phyloP scores from a whole-genome alignment of 2,329 filamentous ascomycete species.

The Cordyceps cicadae region DNA sequence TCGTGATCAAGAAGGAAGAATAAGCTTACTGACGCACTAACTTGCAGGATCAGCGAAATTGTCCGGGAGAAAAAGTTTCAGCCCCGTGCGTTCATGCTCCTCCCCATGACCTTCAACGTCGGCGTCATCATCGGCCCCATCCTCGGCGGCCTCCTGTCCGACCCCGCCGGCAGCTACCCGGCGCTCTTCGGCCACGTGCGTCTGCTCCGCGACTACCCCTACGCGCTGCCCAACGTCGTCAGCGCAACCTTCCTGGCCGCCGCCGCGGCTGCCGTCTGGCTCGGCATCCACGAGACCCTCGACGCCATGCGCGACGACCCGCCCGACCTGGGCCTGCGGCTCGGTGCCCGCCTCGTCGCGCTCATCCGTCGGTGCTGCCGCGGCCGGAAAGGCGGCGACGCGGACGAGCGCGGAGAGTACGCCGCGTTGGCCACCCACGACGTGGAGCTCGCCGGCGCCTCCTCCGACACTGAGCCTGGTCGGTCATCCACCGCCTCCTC shows the following conservation, averaged over 20 bases:
- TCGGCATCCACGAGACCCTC: conserved; percentile 47
- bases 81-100: conserved; percentile 63
- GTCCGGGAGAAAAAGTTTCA: conserved; percentile 58
- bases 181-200: conserved; percentile 37
- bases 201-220: conserved; percentile 43
- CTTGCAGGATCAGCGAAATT: conserved; percentile 52
- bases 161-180: conserved; percentile 54
- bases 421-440: conserved; percentile 18
- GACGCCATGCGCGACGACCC: conserved; percentile 28
- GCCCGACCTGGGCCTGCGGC: conserved; percentile 34
- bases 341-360: conserved; percentile 28
- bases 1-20: background rate
- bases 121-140: conserved; percentile 66
- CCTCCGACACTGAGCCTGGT: background rate
- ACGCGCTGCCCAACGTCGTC: conserved; percentile 46
- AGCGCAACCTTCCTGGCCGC: conserved; percentile 39
- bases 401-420: conserved; percentile 15
- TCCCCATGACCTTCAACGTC: conserved; percentile 66
- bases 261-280: conserved; percentile 37
- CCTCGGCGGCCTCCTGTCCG: conserved; percentile 59
- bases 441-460: conserved; percentile 14
- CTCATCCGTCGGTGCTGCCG: conserved; percentile 19
- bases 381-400: background rate
- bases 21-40: background rate
- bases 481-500: background rate